Evolutionary conservation across 441 rosid species (phyloP).

Genomic region (Dalechampia spathulata): DNA sequence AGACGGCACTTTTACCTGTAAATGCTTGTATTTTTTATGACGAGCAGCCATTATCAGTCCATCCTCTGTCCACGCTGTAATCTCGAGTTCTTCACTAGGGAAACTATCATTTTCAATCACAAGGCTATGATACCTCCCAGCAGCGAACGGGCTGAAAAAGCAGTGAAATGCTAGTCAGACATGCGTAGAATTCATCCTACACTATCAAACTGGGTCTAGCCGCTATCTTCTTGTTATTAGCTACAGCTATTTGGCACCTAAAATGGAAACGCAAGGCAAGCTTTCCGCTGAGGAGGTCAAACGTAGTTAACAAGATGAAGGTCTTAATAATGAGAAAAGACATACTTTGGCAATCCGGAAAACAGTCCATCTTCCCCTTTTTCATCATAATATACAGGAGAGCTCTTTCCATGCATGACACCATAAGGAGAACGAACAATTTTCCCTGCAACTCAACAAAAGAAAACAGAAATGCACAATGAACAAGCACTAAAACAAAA

Average conservation of each 20-base stretch:
- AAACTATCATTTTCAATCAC: conserved; percentile 77
- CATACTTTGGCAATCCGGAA: conserved; percentile 75
- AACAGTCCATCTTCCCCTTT: conserved; percentile 81
- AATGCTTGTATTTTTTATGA: conserved; percentile 68
- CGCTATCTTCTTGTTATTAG: neutral
- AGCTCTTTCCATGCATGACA: conserved; percentile 93
- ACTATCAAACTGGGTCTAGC: neutral
- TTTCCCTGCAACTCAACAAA: conserved; percentile 51
- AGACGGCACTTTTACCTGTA: no score
- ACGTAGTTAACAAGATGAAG: neutral
- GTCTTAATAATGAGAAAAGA: neutral
- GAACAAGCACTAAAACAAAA: neutral
- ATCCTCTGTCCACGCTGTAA: conserved; percentile 94
- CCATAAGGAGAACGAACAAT: conserved; percentile 88
- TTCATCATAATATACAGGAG: conserved; percentile 77
- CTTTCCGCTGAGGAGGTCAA: neutral
- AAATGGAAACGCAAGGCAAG: neutral
- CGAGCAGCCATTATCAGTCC: conserved; percentile 95
- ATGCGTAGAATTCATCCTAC: neutral
- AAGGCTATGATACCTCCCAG: conserved; percentile 89
- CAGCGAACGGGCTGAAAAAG: conserved; percentile 72
- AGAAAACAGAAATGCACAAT: conserved; percentile 4
- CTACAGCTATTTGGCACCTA: neutral
- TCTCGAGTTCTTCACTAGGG: conserved; percentile 64
- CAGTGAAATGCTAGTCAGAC: conserved; percentile 1